These are phyloP conservation scores for Herpetospermum pedunculosum DNA, from an alignment of 306 rosid species.

Conservation along the genomic window DNA sequence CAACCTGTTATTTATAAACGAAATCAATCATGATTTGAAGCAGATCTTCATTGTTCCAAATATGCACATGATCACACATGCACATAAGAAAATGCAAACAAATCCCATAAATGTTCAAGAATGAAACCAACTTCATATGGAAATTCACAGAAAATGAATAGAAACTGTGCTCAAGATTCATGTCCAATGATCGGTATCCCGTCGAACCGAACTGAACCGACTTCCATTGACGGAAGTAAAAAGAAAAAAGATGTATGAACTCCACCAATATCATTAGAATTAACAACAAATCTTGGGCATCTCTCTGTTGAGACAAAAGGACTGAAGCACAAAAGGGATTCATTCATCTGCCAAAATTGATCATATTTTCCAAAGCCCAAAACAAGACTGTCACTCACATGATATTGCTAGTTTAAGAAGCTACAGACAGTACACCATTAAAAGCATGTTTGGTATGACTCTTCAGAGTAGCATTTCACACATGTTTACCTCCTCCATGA, in stretches of 20 bases:
- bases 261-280: background rate
- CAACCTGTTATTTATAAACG: constrained; percentile 44
- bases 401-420: background rate
- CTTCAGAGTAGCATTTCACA: background rate
- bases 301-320: background rate
- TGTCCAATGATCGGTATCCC: background rate
- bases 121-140: background rate
- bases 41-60: background rate
- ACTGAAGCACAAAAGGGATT: background rate
- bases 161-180: background rate
- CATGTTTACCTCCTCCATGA: background rate
- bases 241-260: background rate
- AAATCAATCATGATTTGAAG: background rate
- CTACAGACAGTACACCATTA: background rate
- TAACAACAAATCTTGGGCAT: background rate
- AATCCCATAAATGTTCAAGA: background rate
- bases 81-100: background rate
- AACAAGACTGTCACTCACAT: background rate
- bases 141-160: background rate
- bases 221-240: background rate
- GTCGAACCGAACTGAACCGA: background rate
- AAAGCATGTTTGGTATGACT: background rate
- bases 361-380: background rate
- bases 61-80: background rate
- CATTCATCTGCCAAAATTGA: background rate